Evolutionary conservation across 164 flowering plant species (phyloP).

Genomic region (Aristolochia californica): DNA sequence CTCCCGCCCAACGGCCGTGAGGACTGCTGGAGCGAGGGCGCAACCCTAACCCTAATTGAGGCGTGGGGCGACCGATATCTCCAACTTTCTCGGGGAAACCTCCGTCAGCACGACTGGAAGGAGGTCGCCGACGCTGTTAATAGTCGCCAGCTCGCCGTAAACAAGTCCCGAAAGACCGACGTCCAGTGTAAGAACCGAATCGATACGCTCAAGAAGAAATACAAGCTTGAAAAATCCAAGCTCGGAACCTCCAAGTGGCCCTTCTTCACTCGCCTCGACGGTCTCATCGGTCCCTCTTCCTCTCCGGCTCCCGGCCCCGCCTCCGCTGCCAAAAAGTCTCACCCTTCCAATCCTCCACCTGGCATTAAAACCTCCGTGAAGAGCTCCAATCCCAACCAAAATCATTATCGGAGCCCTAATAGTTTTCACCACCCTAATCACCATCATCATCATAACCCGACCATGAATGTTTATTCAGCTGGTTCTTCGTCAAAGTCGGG

Average conservation of each 20-base stretch:
- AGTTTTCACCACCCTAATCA: too few species aligned
- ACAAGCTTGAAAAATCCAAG: constrained; percentile 52
- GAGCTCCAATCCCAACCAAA: constrained; percentile 3
- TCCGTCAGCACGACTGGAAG: constrained; percentile 71
- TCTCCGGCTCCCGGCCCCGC: neutral
- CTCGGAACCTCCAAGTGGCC: constrained; percentile 39
- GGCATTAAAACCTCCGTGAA: constrained; percentile 13
- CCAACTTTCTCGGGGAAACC: constrained; percentile 52
- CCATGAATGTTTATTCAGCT: constrained; percentile 6
- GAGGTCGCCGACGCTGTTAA: constrained; percentile 66
- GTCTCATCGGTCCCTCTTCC: constrained; percentile 32
- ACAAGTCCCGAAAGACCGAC: constrained; percentile 32
- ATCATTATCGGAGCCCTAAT: too few species aligned
- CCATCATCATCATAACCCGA: constrained; percentile 1
- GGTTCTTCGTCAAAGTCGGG: constrained; percentile 13
- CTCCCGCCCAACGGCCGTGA: constrained; percentile 30
- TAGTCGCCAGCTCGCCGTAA: constrained; percentile 26
- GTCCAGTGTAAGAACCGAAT: constrained; percentile 73
- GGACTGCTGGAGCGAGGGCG: constrained; percentile 74
- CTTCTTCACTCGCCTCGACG: constrained; percentile 38
- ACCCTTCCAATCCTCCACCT: constrained; percentile 5
- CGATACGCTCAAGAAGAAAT: constrained; percentile 79
- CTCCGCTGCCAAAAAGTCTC: neutral
- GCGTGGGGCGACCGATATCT: constrained; percentile 74
- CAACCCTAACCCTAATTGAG: constrained; percentile 57